A percentile compares a stretch with the other conserved stretches of the same genome.
Evolutionary conservation across 140 eudicot genomes (phyloP).

Genomic region (Cichorium intybus): DNA sequence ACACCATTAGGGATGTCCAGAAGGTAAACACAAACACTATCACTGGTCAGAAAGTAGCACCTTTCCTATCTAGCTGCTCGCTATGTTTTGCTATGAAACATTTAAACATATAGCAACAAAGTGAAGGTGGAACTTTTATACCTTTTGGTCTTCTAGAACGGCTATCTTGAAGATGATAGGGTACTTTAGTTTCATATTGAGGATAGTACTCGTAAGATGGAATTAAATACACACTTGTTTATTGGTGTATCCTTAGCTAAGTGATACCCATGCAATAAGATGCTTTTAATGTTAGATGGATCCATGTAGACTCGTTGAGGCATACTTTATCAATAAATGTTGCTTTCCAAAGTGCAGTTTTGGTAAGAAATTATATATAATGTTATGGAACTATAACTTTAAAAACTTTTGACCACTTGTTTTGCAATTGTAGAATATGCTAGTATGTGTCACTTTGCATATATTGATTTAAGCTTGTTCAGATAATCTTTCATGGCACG

Average conservation of each 20-base stretch:
- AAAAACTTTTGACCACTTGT: conserved; percentile 28
- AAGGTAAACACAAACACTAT: not conserved
- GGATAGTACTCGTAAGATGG: not conserved
- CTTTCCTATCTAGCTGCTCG: not conserved
- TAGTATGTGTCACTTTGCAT: conserved; percentile 31
- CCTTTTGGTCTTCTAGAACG: not conserved
- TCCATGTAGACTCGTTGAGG: conserved; percentile 11
- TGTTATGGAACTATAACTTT: conserved; percentile 23
- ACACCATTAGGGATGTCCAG: conserved; percentile 14
- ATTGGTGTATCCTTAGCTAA: not conserved
- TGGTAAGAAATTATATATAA: conserved; percentile 14
- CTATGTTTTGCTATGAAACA: not conserved
- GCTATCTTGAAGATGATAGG: not conserved
- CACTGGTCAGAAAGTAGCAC: not conserved
- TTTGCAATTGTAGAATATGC: conserved; percentile 27
- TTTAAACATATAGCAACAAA: not conserved
- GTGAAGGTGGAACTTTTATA: not conserved
- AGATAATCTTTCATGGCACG: conserved; percentile 5
- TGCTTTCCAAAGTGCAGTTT: conserved; percentile 22
- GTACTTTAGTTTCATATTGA: not conserved
- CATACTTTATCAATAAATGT: not conserved
- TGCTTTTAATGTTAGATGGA: conserved; percentile 9
- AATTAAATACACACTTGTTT: not conserved
- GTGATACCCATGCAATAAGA: not conserved
- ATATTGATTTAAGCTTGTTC: conserved; percentile 6